Conservation (phyloP, 163 green algal genomes). For the Coccomyxa subellipsoidea region DNA sequence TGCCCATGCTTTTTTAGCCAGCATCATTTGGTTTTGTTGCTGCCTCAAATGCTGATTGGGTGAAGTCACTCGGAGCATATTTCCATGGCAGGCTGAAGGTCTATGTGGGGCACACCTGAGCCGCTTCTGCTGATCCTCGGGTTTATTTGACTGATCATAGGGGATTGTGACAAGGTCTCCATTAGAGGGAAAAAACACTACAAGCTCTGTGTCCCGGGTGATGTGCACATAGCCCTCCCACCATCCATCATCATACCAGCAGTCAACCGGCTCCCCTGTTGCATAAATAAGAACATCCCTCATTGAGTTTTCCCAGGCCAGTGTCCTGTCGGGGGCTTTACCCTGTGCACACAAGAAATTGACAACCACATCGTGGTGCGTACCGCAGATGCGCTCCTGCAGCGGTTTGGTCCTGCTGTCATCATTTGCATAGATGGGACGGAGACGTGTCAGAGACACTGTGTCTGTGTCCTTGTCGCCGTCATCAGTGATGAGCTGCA, state of each 20-base stretch:
- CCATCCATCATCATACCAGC: slow-evolving; percentile 3
- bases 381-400: background rate
- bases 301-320: no score
- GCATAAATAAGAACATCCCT: background rate
- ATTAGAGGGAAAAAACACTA: background rate
- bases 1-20: background rate
- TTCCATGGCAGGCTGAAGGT: no score
- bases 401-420: background rate
- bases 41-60: no score
- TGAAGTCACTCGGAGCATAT: no score
- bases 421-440: background rate
- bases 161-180: background rate
- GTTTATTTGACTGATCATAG: background rate
- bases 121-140: background rate
- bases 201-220: background rate
- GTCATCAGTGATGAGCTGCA: background rate
- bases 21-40: no score
- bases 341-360: no score
- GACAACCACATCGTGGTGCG: background rate
- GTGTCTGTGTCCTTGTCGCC: background rate
- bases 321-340: no score
- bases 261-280: background rate
- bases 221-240: slow-evolving; percentile 6
- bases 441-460: background rate
- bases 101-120: background rate